Percentiles rank a stretch among this genome's conserved stretches.
These are phyloP conservation scores for Clavariopsis aquatica DNA, from an alignment of 495 filamentous ascomycete genomes.

Conservation along the genomic window DNA sequence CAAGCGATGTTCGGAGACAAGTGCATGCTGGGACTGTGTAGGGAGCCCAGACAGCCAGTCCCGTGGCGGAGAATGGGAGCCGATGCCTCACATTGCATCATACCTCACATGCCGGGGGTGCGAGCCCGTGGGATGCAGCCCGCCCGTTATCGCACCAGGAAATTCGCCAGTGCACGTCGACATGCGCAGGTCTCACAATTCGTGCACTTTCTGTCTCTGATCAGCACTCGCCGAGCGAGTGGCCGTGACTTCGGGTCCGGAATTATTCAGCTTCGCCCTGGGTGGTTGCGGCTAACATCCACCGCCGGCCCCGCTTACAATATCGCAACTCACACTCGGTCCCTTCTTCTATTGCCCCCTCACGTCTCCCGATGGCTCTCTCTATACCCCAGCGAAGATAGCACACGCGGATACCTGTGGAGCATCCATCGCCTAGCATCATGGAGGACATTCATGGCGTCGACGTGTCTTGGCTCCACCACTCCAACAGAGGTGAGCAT, in stretches of 20 bases:
- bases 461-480: conserved; percentile 72
- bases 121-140: background rate
- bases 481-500: conserved; percentile 61
- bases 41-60: background rate
- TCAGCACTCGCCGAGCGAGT: no score
- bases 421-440: background rate
- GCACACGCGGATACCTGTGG: background rate
- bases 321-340: conserved; percentile 7
- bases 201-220: no score
- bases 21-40: background rate
- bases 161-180: background rate
- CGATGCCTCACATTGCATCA: background rate
- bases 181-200: no score
- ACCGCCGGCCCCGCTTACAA: conserved; percentile 31
- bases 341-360: background rate
- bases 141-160: background rate
- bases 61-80: conserved; percentile 9
- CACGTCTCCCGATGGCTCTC: conserved; percentile 20
- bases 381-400: conserved; percentile 10
- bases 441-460: conserved; percentile 68
- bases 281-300: conserved; percentile 22
- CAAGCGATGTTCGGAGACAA: background rate
- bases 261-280: conserved; percentile 2
- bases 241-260: no score
- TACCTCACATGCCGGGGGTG: background rate